A percentile compares a stretch with the other conserved stretches of the same genome.
Evolutionary conservation across 352 stramenopile genomes (phyloP).

Genomic region (Discostella stelligera): DNA sequence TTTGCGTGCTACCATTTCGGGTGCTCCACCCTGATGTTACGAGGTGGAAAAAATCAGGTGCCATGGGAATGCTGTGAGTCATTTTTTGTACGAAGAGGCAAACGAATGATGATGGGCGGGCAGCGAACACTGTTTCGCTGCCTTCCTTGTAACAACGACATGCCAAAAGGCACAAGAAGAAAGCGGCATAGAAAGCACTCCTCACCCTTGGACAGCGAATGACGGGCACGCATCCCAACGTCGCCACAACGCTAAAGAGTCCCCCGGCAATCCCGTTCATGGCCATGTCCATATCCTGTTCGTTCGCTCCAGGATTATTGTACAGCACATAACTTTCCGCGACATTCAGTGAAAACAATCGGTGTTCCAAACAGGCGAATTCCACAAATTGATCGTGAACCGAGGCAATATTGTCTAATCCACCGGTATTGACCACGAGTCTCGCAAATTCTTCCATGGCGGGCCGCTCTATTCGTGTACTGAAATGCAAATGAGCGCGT

Average conservation of each 20-base stretch:
- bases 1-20: constrained; percentile 94
- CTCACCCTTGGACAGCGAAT: constrained; percentile 89
- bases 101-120: background rate
- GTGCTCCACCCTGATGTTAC: constrained; percentile 85
- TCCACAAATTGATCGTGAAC: constrained; percentile 97
- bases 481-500: constrained; percentile 92
- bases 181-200: background rate
- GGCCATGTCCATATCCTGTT: constrained; percentile 65
- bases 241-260: constrained; percentile 93
- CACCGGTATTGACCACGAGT: constrained; percentile 69
- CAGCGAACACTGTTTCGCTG: background rate
- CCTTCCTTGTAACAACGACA: background rate
- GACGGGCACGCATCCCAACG: constrained; percentile 90
- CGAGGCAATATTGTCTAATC: constrained; percentile 86
- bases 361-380: constrained; percentile 94
- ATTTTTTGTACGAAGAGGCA: background rate
- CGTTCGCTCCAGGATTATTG: constrained; percentile 85
- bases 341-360: constrained; percentile 93
- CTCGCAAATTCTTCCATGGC: constrained; percentile 80
- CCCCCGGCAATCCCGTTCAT: constrained; percentile 82
- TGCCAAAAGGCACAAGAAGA: constrained; percentile 1
- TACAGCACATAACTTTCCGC: constrained; percentile 90
- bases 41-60: background rate
- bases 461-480: constrained; percentile 83
- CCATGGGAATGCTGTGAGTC: no score